A percentile compares a stretch with the other conserved stretches of the same genome.
These are phyloP conservation scores for Musa acuminata DNA, from an alignment of 176 grass and related monocot species.

Conservation along the genomic window DNA sequence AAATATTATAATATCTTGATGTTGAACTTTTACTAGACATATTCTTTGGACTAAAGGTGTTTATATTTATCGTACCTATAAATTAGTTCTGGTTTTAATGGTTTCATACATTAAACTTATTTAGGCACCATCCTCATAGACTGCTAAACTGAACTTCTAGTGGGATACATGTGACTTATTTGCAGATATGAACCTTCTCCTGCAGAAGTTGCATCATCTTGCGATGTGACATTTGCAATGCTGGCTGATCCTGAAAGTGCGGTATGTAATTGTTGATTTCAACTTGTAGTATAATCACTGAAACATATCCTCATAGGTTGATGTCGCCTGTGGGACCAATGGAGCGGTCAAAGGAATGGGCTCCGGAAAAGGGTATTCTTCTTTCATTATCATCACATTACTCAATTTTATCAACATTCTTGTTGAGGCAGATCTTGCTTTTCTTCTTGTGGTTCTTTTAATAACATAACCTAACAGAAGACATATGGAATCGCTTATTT, in stretches of 20 bases:
- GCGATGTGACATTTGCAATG: constrained; percentile 77
- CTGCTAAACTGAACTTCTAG: neutral
- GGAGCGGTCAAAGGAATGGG: constrained; percentile 57
- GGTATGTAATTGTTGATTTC: constrained; percentile 23
- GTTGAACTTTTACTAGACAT: too few species aligned
- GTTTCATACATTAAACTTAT: too few species aligned
- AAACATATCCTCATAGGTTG: constrained; percentile 35
- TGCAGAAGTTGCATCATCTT: constrained; percentile 55
- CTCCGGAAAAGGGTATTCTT: constrained; percentile 63
- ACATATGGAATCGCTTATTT: neutral
- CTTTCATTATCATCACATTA: neutral
- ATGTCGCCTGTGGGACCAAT: constrained; percentile 49
- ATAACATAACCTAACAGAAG: neutral
- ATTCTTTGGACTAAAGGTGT: neutral
- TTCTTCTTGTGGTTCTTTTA: neutral
- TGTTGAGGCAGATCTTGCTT: neutral
- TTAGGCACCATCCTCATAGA: neutral
- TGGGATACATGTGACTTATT: neutral
- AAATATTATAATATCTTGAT: too few species aligned
- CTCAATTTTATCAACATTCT: neutral
- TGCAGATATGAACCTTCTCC: constrained; percentile 60
- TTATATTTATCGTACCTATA: neutral
- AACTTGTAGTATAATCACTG: constrained; percentile 20
- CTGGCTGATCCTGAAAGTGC: constrained; percentile 75
- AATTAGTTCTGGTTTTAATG: too few species aligned